Conservation (phyloP, 495 filamentous ascomycete genomes). For the Elaphomyces granulatus region DNA sequence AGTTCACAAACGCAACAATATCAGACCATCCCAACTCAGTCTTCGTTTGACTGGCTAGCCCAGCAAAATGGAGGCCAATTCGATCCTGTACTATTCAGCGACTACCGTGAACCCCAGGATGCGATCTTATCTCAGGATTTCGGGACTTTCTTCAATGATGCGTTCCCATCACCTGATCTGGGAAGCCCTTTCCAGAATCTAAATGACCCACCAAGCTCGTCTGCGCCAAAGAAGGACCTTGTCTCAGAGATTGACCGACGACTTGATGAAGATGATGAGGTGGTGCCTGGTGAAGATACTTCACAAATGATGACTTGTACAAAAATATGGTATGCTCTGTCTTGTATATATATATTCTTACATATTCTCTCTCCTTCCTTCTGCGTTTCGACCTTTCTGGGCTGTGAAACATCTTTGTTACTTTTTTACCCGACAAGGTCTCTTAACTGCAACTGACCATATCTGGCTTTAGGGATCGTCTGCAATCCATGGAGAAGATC, state of each 20-base stretch:
- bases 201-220: conserved; percentile 27
- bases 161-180: conserved; percentile 64
- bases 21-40: conserved; percentile 6
- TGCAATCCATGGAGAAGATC: conserved; percentile 76
- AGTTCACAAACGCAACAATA: conserved; percentile 13
- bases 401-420: too few relatives aligned
- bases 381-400: too few relatives aligned
- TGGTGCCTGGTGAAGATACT: conserved; percentile 48
- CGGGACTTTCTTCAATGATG: conserved; percentile 75
- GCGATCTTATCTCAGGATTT: conserved; percentile 54
- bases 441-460: conserved; percentile 13
- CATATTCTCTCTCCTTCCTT: neutral
- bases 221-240: conserved; percentile 49
- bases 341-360: too few relatives aligned
- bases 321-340: conserved; percentile 68
- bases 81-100: conserved; percentile 81
- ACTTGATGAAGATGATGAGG: conserved; percentile 53
- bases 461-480: conserved; percentile 72
- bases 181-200: conserved; percentile 56
- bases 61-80: conserved; percentile 81
- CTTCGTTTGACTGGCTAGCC: conserved; percentile 59
- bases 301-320: conserved; percentile 65
- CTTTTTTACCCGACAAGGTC: too few relatives aligned
- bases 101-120: conserved; percentile 84
- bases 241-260: conserved; percentile 57